Conservation (phyloP, 768 basidiomycete genomes). For the Lactifluus pinguis region DNA sequence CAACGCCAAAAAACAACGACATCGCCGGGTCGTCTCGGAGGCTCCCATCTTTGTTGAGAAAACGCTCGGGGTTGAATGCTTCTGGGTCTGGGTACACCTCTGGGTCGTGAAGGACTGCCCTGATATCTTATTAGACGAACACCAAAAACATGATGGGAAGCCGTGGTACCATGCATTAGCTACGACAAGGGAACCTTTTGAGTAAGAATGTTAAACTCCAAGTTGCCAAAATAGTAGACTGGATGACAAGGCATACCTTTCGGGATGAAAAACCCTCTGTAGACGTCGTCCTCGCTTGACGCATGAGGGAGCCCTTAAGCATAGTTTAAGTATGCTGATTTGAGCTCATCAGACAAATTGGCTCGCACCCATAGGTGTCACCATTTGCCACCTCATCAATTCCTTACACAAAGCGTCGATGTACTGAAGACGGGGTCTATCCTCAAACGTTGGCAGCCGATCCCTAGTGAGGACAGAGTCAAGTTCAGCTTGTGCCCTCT, state of each 20-base stretch:
- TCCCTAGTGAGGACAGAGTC: slow-evolving; percentile 4
- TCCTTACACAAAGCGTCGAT: slow-evolving; percentile 11
- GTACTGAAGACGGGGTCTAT: slow-evolving; percentile 3
- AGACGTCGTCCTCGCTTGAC: slow-evolving; percentile 2
- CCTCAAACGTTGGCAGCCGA: slow-evolving; percentile 9
- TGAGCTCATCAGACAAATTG: no score
- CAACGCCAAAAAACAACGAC: not conserved
- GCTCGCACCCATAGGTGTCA: not conserved
- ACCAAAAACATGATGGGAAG: not conserved
- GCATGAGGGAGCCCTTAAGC: not conserved
- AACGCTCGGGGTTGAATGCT: not conserved
- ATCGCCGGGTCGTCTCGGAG: not conserved
- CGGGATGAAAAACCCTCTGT: slow-evolving; percentile 5
- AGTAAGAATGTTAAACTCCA: not conserved
- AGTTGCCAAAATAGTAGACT: not conserved
- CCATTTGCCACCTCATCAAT: slow-evolving; percentile 1
- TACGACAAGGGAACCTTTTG: not conserved
- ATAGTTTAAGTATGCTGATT: not conserved
- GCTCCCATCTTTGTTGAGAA: not conserved
- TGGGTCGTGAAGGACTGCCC: slow-evolving; percentile 5
- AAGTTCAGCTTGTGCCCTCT: slow-evolving; percentile 8
- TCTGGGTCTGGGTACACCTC: slow-evolving; percentile 7
- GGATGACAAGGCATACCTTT: slow-evolving; percentile 4
- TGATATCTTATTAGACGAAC: not conserved
- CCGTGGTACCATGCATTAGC: not conserved